Evolutionary conservation across 139 green algal species (phyloP).

Genomic region (Coelastrella sp.): DNA sequence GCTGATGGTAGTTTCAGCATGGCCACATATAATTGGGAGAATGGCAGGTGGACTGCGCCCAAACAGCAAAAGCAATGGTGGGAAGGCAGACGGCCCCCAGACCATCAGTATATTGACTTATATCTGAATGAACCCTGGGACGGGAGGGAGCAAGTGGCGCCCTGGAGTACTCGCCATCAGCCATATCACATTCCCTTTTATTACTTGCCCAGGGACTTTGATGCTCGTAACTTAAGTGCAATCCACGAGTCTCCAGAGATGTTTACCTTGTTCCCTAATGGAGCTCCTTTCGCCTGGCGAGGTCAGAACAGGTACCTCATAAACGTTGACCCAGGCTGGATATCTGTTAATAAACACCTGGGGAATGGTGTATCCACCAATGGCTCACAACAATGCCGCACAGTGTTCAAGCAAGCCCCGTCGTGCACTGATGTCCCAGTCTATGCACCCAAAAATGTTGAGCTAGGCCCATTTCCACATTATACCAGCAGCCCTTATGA

Average conservation of each 20-base stretch:
- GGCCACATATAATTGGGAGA: background rate
- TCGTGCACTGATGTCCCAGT: background rate
- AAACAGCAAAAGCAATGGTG: conserved; percentile 34
- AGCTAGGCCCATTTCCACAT: background rate
- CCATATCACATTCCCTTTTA: background rate
- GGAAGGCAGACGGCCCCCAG: conserved; percentile 10
- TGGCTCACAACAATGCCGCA: background rate
- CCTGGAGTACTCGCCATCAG: background rate
- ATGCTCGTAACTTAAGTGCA: background rate
- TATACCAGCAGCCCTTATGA: background rate
- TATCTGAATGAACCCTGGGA: background rate
- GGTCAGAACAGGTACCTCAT: background rate
- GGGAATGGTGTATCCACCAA: background rate
- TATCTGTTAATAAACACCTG: background rate
- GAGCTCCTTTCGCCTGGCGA: background rate
- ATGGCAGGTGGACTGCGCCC: background rate
- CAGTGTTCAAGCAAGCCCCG: background rate
- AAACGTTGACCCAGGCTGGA: background rate
- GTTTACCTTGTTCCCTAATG: background rate
- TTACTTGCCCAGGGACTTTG: background rate
- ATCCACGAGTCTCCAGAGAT: background rate
- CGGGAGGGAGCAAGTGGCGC: background rate
- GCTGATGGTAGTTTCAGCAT: background rate
- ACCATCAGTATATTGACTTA: background rate
- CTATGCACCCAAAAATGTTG: background rate